Conservation (phyloP, 2,329 filamentous ascomycete genomes). For the Rutstroemia sp. region DNA sequence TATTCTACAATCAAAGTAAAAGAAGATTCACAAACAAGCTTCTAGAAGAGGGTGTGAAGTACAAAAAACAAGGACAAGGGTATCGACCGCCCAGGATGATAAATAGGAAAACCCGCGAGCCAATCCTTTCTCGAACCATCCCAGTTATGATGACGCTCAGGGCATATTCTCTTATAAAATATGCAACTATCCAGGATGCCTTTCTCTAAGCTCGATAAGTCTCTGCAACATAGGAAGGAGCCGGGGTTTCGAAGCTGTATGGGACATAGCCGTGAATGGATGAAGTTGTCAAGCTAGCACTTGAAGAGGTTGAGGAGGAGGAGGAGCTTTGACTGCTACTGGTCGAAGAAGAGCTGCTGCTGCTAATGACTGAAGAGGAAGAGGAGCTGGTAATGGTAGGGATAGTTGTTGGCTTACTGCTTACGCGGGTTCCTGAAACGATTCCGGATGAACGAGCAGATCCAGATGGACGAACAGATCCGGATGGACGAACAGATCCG, state of each 20-base stretch:
- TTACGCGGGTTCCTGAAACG: not conserved
- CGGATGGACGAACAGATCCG: not conserved
- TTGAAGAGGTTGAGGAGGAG: not conserved
- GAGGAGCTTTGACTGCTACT: not conserved
- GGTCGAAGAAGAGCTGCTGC: not conserved
- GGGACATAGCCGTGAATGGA: not conserved
- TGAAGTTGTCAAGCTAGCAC: not conserved
- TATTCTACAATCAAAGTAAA: not conserved
- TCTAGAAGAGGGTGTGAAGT: not conserved
- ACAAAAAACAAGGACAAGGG: not conserved
- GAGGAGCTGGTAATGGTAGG: not conserved
- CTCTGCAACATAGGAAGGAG: constrained; percentile 1
- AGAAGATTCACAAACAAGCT: not conserved
- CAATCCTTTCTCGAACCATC: not conserved
- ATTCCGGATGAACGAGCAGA: not conserved
- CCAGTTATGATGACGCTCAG: not conserved
- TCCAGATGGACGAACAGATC: not conserved
- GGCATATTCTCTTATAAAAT: not conserved
- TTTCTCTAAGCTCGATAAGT: not conserved
- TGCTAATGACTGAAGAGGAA: too few relatives aligned
- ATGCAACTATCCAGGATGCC: not conserved
- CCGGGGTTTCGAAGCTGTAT: constrained; percentile 1
- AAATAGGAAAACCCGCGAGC: not conserved
- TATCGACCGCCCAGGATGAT: too few relatives aligned
- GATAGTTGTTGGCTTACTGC: not conserved